Evolutionary conservation across 495 filamentous ascomycete genomes (phyloP), one percentile per base, ranked within the genome.

Genomic region (Penicillium ucsense): DNA sequence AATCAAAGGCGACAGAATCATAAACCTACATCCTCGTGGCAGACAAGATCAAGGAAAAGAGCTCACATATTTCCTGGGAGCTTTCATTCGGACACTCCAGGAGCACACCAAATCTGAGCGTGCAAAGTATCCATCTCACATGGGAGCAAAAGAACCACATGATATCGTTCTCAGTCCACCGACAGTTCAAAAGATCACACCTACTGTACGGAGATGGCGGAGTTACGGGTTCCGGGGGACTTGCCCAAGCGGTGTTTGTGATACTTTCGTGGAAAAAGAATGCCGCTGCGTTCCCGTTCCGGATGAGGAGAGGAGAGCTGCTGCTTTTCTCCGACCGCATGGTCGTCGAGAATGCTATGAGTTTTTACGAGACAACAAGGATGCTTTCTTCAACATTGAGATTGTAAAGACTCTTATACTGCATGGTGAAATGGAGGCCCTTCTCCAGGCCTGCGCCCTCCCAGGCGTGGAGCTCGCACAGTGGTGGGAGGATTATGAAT

Each of bases 381-480:
- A 41, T 0, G 52, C 36, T 6, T 55, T 58, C 33, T 57, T 48
- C n/a, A 58, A 59, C 30, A 12, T 61, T 8, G 43, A 61, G 45
- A 6, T 61, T 6, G 45, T 59, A 9, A 53, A 55, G 28, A 58
- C 58, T 2, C 41, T 61, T 4, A n/a, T 61, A 11, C 11, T 61
- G 2, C 45, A 56, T 27, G 55, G 55, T 4, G 52, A 61, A 40
- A 61, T 61, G 52, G 52, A 56, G 4, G 29, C 55, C 3, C 43
- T 61, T 27, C 36, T 61, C 0, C 52, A 52, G 3, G 30, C 41
- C 11, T 58, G 58, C 36, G 43, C 43, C 4, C 49, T 53, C 44
- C 55, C 52, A 7, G 41, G 47, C 3, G 38, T 51, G 4, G 35
- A 38, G 28, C 38, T 47, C 8, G 10, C 11, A 11, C 0, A 31